Conservation (phyloP, 371 early-diverging fungal species). For the Lichtheimia hyalospora region DNA sequence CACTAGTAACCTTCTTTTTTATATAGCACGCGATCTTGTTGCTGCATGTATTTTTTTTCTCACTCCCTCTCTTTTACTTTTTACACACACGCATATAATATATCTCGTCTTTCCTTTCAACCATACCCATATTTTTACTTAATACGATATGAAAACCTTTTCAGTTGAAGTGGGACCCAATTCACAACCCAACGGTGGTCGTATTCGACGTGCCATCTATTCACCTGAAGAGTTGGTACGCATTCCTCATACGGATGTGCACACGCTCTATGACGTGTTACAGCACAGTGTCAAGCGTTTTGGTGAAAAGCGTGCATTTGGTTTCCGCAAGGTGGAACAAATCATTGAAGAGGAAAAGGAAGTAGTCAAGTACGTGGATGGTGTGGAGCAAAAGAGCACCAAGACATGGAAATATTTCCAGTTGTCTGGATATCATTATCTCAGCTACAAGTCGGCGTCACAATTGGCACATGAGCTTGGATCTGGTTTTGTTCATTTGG, state of each 20-base stretch:
- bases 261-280: constrained; percentile 72
- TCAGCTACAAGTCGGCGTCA: constrained; percentile 64
- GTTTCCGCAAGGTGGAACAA: constrained; percentile 63
- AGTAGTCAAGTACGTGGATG: constrained; percentile 66
- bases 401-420: constrained; percentile 87
- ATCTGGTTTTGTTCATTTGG: constrained; percentile 68
- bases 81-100: not conserved
- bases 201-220: constrained; percentile 49
- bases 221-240: constrained; percentile 49
- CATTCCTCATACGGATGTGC: constrained; percentile 55
- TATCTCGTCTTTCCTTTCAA: not conserved
- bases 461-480: constrained; percentile 55
- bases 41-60: not conserved
- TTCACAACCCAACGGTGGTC: constrained; percentile 31
- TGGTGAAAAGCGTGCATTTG: constrained; percentile 57
- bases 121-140: not conserved
- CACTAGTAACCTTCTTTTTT: constrained; percentile 2
- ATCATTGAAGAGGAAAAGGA: constrained; percentile 80
- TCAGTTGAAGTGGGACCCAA: constrained; percentile 22
- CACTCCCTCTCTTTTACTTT: not conserved
- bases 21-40: not conserved
- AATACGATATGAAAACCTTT: constrained; percentile 15
- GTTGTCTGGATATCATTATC: constrained; percentile 67
- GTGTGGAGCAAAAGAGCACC: constrained; percentile 67
- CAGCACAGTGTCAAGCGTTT: constrained; percentile 52